These are phyloP conservation scores for Boletus vermiculosoides DNA, from an alignment of 768 basidiomycete genomes.

Conservation along the genomic window DNA sequence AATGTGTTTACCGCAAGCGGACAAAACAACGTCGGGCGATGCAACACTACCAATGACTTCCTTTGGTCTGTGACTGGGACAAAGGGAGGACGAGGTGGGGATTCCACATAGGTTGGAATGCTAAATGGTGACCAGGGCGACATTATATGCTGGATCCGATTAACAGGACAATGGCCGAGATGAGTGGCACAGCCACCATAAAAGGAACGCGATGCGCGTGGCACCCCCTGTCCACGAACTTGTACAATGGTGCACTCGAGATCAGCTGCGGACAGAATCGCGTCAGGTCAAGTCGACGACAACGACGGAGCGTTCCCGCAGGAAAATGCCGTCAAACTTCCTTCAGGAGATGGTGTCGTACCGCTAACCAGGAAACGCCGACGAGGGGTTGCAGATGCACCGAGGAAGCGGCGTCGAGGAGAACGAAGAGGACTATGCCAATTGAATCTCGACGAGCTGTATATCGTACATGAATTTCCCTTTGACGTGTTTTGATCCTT, in stretches of 20 bases:
- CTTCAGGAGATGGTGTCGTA: neutral
- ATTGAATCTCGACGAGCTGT: conserved; percentile 24
- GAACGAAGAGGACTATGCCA: conserved; percentile 7
- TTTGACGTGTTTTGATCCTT: neutral
- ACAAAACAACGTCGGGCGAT: neutral
- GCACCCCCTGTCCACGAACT: conserved; percentile 33
- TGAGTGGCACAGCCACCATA: conserved; percentile 17
- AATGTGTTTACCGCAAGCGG: neutral
- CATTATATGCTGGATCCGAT: too few relatives aligned
- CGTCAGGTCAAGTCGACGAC: neutral
- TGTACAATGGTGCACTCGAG: conserved; percentile 4
- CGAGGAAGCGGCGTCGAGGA: conserved; percentile 11
- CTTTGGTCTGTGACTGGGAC: neutral
- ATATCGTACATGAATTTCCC: conserved; percentile 12
- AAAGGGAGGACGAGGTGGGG: neutral
- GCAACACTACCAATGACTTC: neutral
- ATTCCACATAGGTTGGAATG: too few relatives aligned
- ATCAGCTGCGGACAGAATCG: neutral
- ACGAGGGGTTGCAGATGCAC: neutral
- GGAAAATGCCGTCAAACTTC: neutral
- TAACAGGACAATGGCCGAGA: neutral
- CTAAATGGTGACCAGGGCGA: neutral
- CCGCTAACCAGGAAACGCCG: conserved; percentile 3
- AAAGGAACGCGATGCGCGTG: conserved; percentile 12
- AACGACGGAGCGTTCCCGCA: too few relatives aligned